Conservation (phyloP, 2,329 filamentous ascomycete species). For the Ploettnerulaceae sp. region DNA sequence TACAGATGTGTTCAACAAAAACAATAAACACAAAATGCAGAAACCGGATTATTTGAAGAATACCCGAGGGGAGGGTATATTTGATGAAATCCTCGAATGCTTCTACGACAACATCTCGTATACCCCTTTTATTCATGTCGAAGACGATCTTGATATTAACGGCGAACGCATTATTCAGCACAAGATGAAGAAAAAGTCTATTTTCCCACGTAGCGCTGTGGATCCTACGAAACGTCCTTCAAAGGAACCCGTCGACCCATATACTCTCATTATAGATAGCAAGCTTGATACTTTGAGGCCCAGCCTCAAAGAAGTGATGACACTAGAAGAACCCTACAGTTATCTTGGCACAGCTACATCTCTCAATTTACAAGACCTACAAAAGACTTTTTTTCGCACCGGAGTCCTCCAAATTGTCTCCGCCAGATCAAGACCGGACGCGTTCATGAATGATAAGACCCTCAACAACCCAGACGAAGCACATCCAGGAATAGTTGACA, state of each 20-base stretch:
- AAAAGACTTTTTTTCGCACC: slow-evolving; percentile 85
- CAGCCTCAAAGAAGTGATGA: slow-evolving; percentile 85
- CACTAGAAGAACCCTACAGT: slow-evolving; percentile 84
- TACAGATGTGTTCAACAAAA: slow-evolving; percentile 99
- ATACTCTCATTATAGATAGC: slow-evolving; percentile 86
- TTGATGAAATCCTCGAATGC: slow-evolving; percentile 86
- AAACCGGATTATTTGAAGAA: slow-evolving; percentile 94
- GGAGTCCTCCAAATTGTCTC: slow-evolving; percentile 94
- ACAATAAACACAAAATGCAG: slow-evolving; percentile 99
- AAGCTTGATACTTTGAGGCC: slow-evolving; percentile 80
- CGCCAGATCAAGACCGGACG: slow-evolving; percentile 85
- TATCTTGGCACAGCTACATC: slow-evolving; percentile 74
- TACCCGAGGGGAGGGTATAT: slow-evolving; percentile 85
- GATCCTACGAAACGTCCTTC: slow-evolving; percentile 60
- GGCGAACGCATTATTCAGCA: slow-evolving; percentile 66
- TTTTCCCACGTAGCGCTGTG: slow-evolving; percentile 60
- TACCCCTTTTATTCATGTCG: slow-evolving; percentile 95
- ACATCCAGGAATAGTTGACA: slow-evolving; percentile 89
- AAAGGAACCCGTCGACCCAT: slow-evolving; percentile 90
- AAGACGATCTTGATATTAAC: slow-evolving; percentile 81
- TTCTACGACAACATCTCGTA: slow-evolving; percentile 99
- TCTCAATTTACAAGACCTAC: slow-evolving; percentile 75
- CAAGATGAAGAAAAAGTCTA: slow-evolving; percentile 64
- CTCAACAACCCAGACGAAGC: slow-evolving; percentile 80
- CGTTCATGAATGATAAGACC: slow-evolving; percentile 86